Evolutionary conservation across 768 basidiomycete species (phyloP).

Genomic region (Leucosporidium creatinivorum): DNA sequence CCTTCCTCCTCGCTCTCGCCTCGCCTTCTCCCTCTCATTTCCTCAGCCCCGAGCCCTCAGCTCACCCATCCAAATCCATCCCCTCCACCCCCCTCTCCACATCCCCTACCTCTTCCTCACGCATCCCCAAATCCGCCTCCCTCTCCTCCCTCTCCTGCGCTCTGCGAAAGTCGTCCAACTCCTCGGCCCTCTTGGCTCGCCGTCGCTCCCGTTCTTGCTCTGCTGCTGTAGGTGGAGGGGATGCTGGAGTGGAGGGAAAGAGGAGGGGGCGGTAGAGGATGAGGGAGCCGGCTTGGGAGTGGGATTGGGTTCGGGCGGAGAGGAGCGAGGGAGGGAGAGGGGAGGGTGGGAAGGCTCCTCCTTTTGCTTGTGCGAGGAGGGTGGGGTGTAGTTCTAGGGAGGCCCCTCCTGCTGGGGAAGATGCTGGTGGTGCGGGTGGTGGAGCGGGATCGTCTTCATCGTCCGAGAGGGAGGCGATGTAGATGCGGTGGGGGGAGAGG

Average conservation of each 20-base stretch:
- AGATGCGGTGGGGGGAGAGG: constrained; percentile 19
- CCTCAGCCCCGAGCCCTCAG: too few relatives aligned
- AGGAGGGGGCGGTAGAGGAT: constrained; percentile 18
- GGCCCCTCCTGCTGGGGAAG: background rate
- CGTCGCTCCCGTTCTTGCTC: too few relatives aligned
- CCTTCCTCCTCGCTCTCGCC: background rate
- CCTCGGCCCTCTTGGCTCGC: background rate
- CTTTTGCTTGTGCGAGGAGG: background rate
- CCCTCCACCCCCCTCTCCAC: background rate
- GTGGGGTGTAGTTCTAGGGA: too few relatives aligned
- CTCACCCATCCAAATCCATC: background rate
- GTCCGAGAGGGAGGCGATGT: constrained; percentile 25
- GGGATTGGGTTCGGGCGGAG: too few relatives aligned
- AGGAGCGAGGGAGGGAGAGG: background rate
- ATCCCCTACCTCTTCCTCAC: background rate
- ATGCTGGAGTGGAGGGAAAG: background rate
- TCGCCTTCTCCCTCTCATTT: background rate
- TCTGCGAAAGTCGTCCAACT: constrained; percentile 9
- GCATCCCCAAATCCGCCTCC: background rate
- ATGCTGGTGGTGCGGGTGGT: too few relatives aligned
- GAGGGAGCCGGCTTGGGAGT: background rate
- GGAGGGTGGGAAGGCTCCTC: background rate
- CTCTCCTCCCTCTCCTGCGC: constrained; percentile 7
- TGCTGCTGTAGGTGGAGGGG: too few relatives aligned
- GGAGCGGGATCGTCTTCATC: background rate